Percentiles rank a stretch among this genome's conserved stretches.
Evolutionary conservation across 306 rosid species (phyloP).

Genomic region (Vigna reflexopilosa): DNA sequence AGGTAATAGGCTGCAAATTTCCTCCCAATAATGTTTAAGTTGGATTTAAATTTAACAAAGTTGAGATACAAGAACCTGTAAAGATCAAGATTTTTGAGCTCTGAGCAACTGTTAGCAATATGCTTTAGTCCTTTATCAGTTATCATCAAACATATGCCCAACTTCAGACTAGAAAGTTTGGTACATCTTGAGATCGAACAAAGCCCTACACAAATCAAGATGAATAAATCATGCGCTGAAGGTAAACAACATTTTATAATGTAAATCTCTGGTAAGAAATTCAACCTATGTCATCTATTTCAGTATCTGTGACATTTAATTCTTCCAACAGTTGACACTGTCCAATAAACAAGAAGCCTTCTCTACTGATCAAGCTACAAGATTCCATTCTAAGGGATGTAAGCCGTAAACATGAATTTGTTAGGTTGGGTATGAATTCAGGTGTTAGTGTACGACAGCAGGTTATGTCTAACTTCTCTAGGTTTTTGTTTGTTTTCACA

Average conservation of each 20-base stretch:
- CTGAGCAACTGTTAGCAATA: conserved; percentile 56
- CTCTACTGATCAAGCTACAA: conserved; percentile 61
- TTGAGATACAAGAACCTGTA: conserved; percentile 58
- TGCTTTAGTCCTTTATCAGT: conserved; percentile 64
- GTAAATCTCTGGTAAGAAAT: conserved; percentile 15
- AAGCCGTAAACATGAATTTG: conserved; percentile 63
- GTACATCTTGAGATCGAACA: conserved; percentile 64
- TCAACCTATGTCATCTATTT: conserved; percentile 68
- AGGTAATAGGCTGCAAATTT: not conserved
- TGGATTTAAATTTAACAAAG: conserved; percentile 27
- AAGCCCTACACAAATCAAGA: conserved; percentile 60
- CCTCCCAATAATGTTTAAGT: not conserved
- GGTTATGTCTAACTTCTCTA: conserved; percentile 66
- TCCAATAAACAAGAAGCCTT: conserved; percentile 69
- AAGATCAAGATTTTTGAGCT: conserved; percentile 62
- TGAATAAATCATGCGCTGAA: conserved; percentile 26
- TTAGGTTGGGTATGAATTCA: conserved; percentile 57
- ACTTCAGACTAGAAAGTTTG: conserved; percentile 57
- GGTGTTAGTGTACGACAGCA: conserved; percentile 66
- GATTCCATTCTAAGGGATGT: conserved; percentile 75
- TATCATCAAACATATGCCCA: conserved; percentile 65
- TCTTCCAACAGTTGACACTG: conserved; percentile 67
- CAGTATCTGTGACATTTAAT: conserved; percentile 70
- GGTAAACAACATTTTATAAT: conserved; percentile 2
- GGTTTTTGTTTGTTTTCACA: conserved; percentile 52